Base-by-base conservation (phyloP, 768 basidiomycete genomes). In the Rhizopogon vinicolor region DNA sequence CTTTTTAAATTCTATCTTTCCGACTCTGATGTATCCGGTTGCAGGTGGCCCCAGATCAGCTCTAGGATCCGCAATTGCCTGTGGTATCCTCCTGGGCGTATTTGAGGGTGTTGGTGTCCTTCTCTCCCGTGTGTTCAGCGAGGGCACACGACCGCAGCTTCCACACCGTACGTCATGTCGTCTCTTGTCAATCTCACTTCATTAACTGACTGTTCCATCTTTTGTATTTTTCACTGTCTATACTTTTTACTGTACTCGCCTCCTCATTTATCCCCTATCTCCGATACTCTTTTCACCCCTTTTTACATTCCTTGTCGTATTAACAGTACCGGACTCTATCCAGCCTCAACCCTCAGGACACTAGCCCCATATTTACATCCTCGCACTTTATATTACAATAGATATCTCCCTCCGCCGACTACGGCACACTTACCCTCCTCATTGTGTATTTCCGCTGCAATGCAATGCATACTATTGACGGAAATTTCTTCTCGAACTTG, bases 101-200 rank as follows among this genome's bases (percentile, higher is more conserved):
- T 91, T 94, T 66, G 90, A 93, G 73, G 95, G 95, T 65, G 93
- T 98, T 19, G 96, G 96, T 62, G 95, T 98, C 7, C 78, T 98
- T 25, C 76, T 98, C 58, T 88, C 86, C 46, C 83, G 96, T 57
- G 88, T 94, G 60, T 89, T 97, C 71, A 89, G 87, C 65, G 91
- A 91, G 67, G 83, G 82, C 55, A 84, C 86, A 62, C 79, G 89
- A 64, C 91, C 89, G 61, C 87, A 89, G 67, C 75, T 91, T 72
- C 86, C 89, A 58, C 87, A 85, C 69, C 61, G 91, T 93, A 64
- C 67, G 91, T 78, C 7, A 16, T 18, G 35, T 44, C 7, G 10
- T 37, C 44, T 39, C 37, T 51, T 44, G 54, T 58, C 44, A n/a
- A n/a, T 3, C 45, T 28, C 9, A 12, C 10, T 22, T 13, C 13